Evolutionary conservation across 805 yeast species (phyloP).

Genomic region (Nadsonia fulvescens): DNA sequence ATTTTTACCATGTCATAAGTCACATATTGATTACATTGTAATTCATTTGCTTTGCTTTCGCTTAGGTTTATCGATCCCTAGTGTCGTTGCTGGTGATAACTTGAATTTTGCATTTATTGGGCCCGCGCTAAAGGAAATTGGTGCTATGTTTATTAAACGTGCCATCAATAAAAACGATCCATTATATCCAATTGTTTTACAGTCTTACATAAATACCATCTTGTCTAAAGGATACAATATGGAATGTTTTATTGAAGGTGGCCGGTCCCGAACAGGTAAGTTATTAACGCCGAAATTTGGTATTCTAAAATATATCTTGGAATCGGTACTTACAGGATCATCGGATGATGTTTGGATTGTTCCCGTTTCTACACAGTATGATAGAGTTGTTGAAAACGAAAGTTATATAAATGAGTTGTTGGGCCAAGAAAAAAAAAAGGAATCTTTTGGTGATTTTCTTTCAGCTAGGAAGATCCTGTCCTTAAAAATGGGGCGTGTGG

Average conservation of each 20-base stretch:
- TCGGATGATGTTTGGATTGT: slow-evolving; percentile 26
- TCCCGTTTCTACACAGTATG: slow-evolving; percentile 43
- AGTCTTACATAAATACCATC: slow-evolving; percentile 29
- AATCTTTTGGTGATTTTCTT: slow-evolving; percentile 25
- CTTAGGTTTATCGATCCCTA: slow-evolving; percentile 34
- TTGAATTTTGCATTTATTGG: slow-evolving; percentile 42
- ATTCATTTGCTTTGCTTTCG: slow-evolving; percentile 35
- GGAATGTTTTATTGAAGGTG: slow-evolving; percentile 51
- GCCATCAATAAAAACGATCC: slow-evolving; percentile 26
- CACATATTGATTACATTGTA: slow-evolving; percentile 44
- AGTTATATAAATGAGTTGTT: slow-evolving; percentile 37
- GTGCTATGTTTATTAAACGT: slow-evolving; percentile 42
- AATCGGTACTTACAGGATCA: slow-evolving; percentile 26
- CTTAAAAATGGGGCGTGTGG: slow-evolving; percentile 23
- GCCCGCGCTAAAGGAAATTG: slow-evolving; percentile 28
- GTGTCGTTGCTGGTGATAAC: slow-evolving; percentile 50
- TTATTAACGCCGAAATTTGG: slow-evolving; percentile 45
- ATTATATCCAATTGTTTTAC: slow-evolving; percentile 25
- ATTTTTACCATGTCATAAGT: slow-evolving; percentile 42
- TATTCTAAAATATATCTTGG: slow-evolving; percentile 32
- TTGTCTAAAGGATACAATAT: slow-evolving; percentile 30
- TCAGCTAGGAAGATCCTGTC: slow-evolving; percentile 18
- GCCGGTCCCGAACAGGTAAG: slow-evolving; percentile 49
- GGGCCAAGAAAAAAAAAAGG: slow-evolving; percentile 39
- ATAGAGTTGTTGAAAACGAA: slow-evolving; percentile 36